These are phyloP conservation scores for Fusarium sp. DNA, from an alignment of 2,329 filamentous ascomycete species.

Conservation along the genomic window DNA sequence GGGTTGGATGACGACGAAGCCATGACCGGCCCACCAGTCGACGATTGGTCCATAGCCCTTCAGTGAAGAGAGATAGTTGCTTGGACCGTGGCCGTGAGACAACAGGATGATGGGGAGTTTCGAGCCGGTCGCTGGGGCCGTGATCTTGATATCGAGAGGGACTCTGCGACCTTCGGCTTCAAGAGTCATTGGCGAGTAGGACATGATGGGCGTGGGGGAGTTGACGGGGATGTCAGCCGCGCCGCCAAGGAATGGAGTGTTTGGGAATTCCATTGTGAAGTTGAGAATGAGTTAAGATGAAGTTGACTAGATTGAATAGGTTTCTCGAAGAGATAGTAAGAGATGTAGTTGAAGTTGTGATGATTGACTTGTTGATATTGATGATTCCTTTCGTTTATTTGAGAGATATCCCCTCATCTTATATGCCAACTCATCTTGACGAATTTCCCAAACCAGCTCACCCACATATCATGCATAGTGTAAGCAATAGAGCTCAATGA, in stretches of 20 bases:
- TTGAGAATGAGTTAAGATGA: accelerated
- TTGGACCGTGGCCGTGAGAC: slow-evolving; percentile 45
- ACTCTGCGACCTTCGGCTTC: slow-evolving; percentile 28
- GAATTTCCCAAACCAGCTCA: neutral
- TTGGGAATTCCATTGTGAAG: slow-evolving; percentile 37
- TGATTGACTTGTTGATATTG: neutral
- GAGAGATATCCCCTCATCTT: neutral
- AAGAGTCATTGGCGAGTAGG: slow-evolving; percentile 41
- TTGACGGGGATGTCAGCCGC: slow-evolving; percentile 40
- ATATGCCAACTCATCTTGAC: neutral
- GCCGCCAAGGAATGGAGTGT: slow-evolving; percentile 37
- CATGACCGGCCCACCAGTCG: slow-evolving; percentile 45
- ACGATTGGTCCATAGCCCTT: slow-evolving; percentile 42
- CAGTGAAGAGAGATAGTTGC: slow-evolving; percentile 43
- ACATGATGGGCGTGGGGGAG: slow-evolving; percentile 34
- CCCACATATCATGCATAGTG: neutral
- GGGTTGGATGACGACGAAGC: slow-evolving; percentile 46
- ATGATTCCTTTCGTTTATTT: neutral
- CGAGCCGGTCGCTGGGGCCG: slow-evolving; percentile 23
- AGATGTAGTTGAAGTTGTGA: neutral
- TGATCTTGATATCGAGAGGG: slow-evolving; percentile 43
- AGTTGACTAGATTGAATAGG: neutral
- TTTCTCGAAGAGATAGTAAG: no score
- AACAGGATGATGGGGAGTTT: slow-evolving; percentile 43
- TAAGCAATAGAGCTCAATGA: neutral